Evolutionary conservation across 2,329 filamentous ascomycete genomes (phyloP).

Genomic region (Alternaria sp.): DNA sequence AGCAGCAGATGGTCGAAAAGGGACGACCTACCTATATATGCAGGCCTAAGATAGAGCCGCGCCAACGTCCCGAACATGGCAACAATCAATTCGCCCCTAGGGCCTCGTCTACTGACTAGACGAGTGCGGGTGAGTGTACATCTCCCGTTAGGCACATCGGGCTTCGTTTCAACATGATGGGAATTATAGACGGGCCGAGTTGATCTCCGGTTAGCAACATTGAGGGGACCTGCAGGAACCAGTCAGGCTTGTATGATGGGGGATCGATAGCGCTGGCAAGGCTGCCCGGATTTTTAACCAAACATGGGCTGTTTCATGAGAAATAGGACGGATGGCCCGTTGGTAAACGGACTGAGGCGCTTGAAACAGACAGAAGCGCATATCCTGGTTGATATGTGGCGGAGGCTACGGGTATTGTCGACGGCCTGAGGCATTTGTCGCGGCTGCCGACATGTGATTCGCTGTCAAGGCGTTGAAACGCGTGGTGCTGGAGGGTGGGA

Average conservation of each 20-base stretch:
- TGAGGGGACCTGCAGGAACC: constrained; percentile 28
- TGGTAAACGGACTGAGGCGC: constrained; percentile 25
- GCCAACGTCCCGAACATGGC: constrained; percentile 10
- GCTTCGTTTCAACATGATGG: constrained; percentile 34
- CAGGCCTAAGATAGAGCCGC: constrained; percentile 14
- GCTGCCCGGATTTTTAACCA: constrained; percentile 32
- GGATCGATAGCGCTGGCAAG: constrained; percentile 25
- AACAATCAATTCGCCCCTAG: constrained; percentile 23
- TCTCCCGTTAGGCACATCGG: constrained; percentile 22
- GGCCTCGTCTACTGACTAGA: constrained; percentile 15
- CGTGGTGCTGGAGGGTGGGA: constrained; percentile 18
- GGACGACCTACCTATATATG: constrained; percentile 36
- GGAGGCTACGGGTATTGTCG: constrained; percentile 15
- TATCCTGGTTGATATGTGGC: constrained; percentile 22
- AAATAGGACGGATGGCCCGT: constrained; percentile 34
- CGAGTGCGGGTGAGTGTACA: constrained; percentile 18
- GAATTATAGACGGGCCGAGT: constrained; percentile 16
- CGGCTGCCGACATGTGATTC: constrained; percentile 14
- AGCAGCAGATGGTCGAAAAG: constrained; percentile 17
- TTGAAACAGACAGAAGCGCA: constrained; percentile 33
- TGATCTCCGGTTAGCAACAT: constrained; percentile 30
- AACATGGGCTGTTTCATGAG: constrained; percentile 39
- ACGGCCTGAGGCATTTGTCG: constrained; percentile 14
- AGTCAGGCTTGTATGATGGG: constrained; percentile 19
- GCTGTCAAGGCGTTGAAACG: constrained; percentile 28